Conservation (phyloP, 345 rosid genomes). For the Acer campestre region DNA sequence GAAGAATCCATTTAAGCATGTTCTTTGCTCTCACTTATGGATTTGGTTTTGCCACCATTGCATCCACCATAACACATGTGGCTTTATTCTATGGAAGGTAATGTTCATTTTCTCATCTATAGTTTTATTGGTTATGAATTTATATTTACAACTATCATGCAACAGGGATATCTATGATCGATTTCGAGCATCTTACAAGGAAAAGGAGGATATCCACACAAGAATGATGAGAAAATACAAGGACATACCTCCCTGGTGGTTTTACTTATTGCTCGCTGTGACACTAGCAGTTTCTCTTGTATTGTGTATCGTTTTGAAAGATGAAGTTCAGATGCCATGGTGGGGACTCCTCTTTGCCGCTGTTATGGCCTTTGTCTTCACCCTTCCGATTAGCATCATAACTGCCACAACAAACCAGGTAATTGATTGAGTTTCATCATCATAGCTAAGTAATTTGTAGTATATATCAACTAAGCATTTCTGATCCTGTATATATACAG, state of each 20-base stretch:
- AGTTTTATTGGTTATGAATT: conserved; percentile 6
- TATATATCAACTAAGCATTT: not conserved
- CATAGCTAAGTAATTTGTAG: not conserved
- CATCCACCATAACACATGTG: conserved; percentile 80
- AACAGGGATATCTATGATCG: conserved; percentile 71
- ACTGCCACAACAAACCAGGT: conserved; percentile 96
- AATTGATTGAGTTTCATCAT: not conserved
- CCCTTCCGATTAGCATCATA: conserved; percentile 85
- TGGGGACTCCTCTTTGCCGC: conserved; percentile 87
- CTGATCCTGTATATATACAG: conserved; percentile 31
- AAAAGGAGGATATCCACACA: conserved; percentile 83
- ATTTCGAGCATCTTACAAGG: conserved; percentile 62
- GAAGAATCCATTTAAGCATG: conserved; percentile 80
- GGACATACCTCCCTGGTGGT: conserved; percentile 96
- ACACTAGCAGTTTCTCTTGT: conserved; percentile 57
- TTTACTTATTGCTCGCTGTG: conserved; percentile 47
- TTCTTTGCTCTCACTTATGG: conserved; percentile 82
- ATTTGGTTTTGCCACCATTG: conserved; percentile 88
- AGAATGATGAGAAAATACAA: conserved; percentile 72
- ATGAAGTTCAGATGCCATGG: conserved; percentile 93
- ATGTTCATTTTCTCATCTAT: conserved; percentile 11
- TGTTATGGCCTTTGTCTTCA: conserved; percentile 73
- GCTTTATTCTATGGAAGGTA: conserved; percentile 93
- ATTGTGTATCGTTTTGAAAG: conserved; percentile 67
- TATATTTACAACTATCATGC: conserved; percentile 6